phyloP scores from a whole-genome alignment of 2,329 filamentous ascomycete genomes.

The Dothistroma septosporum region DNA sequence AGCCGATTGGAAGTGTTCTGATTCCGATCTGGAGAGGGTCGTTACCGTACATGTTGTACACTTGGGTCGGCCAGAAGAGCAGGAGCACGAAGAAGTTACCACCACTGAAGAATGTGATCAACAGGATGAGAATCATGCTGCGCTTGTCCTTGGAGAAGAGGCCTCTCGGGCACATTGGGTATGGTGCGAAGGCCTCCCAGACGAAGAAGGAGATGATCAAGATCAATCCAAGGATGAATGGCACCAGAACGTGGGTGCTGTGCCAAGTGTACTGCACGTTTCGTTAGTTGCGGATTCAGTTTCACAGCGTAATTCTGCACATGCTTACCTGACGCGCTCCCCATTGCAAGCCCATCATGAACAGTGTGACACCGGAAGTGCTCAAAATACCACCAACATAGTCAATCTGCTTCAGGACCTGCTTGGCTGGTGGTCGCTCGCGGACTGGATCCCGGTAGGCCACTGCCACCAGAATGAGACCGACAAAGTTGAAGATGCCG shows the following conservation, averaged over 20 bases:
- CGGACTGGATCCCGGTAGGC: constrained; percentile 54
- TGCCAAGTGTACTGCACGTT: constrained; percentile 30
- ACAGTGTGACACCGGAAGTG: constrained; percentile 48
- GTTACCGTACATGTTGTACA: constrained; percentile 59
- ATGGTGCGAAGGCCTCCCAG: constrained; percentile 30
- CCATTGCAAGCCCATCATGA: constrained; percentile 45
- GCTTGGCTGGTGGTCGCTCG: constrained; percentile 38
- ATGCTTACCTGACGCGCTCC: constrained; percentile 22
- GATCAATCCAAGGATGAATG: constrained; percentile 33
- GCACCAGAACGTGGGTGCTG: constrained; percentile 33
- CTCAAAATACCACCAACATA: constrained; percentile 51
- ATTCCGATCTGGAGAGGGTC: constrained; percentile 62
- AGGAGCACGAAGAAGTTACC: constrained; percentile 41
- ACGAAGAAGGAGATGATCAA: constrained; percentile 33
- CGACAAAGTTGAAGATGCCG: constrained; percentile 50
- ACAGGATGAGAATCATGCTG: constrained; percentile 35
- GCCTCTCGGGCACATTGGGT: constrained; percentile 35
- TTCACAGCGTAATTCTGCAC: not conserved
- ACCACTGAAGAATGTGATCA: constrained; percentile 41
- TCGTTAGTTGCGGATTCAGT: constrained; percentile 1
- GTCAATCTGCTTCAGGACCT: constrained; percentile 48
- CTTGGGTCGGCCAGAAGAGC: constrained; percentile 61
- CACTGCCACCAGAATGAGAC: constrained; percentile 48
- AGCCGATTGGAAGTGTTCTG: constrained; percentile 60
- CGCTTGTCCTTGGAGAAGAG: constrained; percentile 33